These are phyloP conservation scores for Daphne laureola DNA, from an alignment of 441 rosid species.

Conservation along the genomic window DNA sequence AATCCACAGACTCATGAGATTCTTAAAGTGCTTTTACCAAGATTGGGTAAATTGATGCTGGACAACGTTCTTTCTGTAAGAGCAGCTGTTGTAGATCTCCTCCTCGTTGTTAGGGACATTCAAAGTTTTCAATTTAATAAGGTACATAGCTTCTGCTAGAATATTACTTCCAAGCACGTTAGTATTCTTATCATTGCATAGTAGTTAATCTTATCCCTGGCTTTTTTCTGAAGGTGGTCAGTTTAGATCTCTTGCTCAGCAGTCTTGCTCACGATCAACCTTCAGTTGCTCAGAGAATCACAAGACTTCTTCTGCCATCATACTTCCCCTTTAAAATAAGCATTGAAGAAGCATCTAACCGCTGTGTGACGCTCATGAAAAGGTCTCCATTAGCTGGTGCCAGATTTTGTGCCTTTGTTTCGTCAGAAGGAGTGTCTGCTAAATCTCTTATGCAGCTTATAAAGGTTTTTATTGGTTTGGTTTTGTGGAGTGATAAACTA, in stretches of 20 bases:
- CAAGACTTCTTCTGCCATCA: slow-evolving; percentile 74
- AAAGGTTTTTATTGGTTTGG: slow-evolving; percentile 40
- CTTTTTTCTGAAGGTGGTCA: slow-evolving; percentile 56
- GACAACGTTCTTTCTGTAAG: slow-evolving; percentile 59
- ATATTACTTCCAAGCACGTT: slow-evolving; percentile 10
- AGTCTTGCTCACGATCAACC: slow-evolving; percentile 67
- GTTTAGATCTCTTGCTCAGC: slow-evolving; percentile 53
- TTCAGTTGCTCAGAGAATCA: slow-evolving; percentile 68
- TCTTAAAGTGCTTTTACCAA: slow-evolving; percentile 82
- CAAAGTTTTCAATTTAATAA: slow-evolving; percentile 72
- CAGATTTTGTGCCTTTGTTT: slow-evolving; percentile 77
- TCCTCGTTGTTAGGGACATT: slow-evolving; percentile 64
- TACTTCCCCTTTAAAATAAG: slow-evolving; percentile 75
- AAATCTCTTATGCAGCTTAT: slow-evolving; percentile 62
- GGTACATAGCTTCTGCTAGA: slow-evolving; percentile 33
- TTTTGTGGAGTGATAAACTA: slow-evolving; percentile 41
- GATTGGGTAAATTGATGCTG: slow-evolving; percentile 62
- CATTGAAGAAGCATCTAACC: slow-evolving; percentile 72
- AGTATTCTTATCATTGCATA: background rate
- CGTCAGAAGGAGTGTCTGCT: slow-evolving; percentile 52
- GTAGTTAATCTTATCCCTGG: slow-evolving; percentile 14
- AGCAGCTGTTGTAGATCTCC: slow-evolving; percentile 70
- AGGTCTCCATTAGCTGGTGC: slow-evolving; percentile 88
- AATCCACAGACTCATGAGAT: slow-evolving; percentile 90
- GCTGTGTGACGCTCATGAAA: slow-evolving; percentile 73